These are phyloP conservation scores for Magnusiomyces sp. DNA, from an alignment of 1,139 yeast species.

Conservation along the genomic window DNA sequence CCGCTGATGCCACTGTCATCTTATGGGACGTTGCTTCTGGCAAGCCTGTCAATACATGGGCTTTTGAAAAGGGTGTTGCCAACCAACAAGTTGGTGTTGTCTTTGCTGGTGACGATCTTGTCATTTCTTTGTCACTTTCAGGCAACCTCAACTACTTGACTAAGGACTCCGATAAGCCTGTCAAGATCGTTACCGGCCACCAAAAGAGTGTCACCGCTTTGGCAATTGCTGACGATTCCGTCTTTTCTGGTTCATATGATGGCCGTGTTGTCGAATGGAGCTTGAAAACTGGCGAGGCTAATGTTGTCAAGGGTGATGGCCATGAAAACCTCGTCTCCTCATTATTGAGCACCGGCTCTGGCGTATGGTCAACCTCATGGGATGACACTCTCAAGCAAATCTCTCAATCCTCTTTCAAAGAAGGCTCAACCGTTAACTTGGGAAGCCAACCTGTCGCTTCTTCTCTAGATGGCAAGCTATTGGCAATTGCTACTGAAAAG, in stretches of 20 bases:
- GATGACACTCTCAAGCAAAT: constrained; percentile 66
- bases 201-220: constrained; percentile 69
- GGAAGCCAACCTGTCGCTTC: constrained; percentile 56
- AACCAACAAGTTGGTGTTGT: constrained; percentile 80
- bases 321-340: constrained; percentile 28
- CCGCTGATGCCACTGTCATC: constrained; percentile 74
- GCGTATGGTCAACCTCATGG: constrained; percentile 65
- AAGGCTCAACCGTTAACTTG: constrained; percentile 30
- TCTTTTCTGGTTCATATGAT: constrained; percentile 75
- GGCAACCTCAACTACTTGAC: constrained; percentile 63
- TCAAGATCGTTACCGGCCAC: constrained; percentile 57
- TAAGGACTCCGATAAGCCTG: constrained; percentile 35
- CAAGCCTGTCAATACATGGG: constrained; percentile 25
- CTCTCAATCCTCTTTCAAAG: constrained; percentile 26
- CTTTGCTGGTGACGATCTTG: constrained; percentile 47
- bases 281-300: constrained; percentile 10
- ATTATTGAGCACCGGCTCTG: constrained; percentile 27
- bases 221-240: constrained; percentile 27
- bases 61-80: constrained; percentile 32
- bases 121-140: constrained; percentile 55
- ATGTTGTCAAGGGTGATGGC: constrained; percentile 16
- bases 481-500: constrained; percentile 44
- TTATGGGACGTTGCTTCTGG: constrained; percentile 44
- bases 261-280: constrained; percentile 64
- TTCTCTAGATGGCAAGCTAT: constrained; percentile 16